A percentile compares a stretch with the other conserved stretches of the same genome.
These are phyloP conservation scores for Teratosphaeriaceae sp. DNA, from an alignment of 2,329 filamentous ascomycete genomes.

Conservation along the genomic window DNA sequence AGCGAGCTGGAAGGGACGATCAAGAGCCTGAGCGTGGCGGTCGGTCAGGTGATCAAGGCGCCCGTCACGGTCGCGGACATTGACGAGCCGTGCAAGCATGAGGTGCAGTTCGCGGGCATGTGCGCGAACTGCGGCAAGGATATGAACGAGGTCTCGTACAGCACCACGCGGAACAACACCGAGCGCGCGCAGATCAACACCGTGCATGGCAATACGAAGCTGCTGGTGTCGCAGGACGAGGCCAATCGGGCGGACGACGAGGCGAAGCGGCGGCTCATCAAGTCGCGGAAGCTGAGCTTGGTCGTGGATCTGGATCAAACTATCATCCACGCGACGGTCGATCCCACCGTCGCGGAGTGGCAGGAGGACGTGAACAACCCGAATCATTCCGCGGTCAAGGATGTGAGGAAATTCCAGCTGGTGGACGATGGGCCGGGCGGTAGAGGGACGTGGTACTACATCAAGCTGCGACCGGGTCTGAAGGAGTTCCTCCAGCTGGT, in stretches of 20 bases:
- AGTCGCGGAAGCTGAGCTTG: constrained; percentile 76
- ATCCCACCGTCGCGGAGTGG: constrained; percentile 95
- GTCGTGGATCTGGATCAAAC: constrained; percentile 98
- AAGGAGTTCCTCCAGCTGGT: constrained; percentile 72
- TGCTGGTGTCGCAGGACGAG: constrained; percentile 78
- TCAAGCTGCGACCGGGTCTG: constrained; percentile 89
- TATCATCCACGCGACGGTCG: constrained; percentile 95
- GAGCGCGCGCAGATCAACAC: constrained; percentile 90
- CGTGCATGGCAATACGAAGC: constrained; percentile 80
- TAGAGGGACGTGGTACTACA: constrained; percentile 88
- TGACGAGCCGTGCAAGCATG: constrained; percentile 85
- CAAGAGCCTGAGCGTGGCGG: constrained; percentile 64
- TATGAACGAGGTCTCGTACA: constrained; percentile 80
- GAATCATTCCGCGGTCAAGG: constrained; percentile 83
- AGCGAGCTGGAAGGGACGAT: constrained; percentile 77
- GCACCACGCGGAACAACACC: constrained; percentile 69
- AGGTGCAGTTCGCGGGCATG: constrained; percentile 82
- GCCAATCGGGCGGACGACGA: constrained; percentile 79
- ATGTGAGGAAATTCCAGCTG: constrained; percentile 83
- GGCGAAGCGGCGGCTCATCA: constrained; percentile 73
- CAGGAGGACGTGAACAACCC: constrained; percentile 80
- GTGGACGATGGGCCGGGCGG: constrained; percentile 74
- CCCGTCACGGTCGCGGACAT: constrained; percentile 61
- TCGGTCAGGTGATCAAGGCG: constrained; percentile 56
- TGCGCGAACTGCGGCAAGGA: constrained; percentile 92